These are phyloP conservation scores for Pythium guiyangense DNA, from an alignment of 352 stramenopile species.

Conservation along the genomic window DNA sequence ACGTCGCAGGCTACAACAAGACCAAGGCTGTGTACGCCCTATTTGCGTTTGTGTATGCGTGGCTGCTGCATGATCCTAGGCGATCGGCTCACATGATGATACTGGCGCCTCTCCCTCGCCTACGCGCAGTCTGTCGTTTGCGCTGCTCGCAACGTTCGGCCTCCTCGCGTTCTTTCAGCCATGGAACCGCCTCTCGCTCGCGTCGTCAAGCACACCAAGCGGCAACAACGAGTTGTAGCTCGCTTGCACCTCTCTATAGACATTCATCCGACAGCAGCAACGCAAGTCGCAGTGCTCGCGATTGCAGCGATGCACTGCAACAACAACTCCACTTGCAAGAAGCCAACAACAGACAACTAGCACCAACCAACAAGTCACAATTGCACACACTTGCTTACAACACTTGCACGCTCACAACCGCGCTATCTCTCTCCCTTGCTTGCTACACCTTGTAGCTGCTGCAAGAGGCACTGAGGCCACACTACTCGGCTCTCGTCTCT, in stretches of 20 bases:
- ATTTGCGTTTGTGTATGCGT: neutral
- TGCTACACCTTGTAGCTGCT: neutral
- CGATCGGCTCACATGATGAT: too few species aligned
- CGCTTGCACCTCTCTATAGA: neutral
- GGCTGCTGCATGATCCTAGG: too few species aligned
- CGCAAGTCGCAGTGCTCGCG: too few species aligned
- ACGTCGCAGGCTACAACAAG: slow-evolving; percentile 73
- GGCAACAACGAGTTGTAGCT: slow-evolving; percentile 43
- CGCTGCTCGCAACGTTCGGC: slow-evolving; percentile 45
- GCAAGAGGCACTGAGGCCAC: neutral
- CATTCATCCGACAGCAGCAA: neutral
- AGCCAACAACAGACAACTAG: too few species aligned
- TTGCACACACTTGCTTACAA: neutral
- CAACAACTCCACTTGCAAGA: too few species aligned
- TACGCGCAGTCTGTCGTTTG: slow-evolving; percentile 29
- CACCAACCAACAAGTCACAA: neutral
- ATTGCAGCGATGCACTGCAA: neutral
- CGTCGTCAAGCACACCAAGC: neutral
- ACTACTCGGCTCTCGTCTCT: slow-evolving; percentile 4
- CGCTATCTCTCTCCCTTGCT: neutral
- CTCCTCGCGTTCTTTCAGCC: slow-evolving; percentile 76
- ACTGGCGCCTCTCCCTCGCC: too few species aligned
- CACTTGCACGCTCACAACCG: too few species aligned
- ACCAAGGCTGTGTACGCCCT: slow-evolving; percentile 68
- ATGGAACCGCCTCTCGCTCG: slow-evolving; percentile 28